Percentiles rank a stretch among this genome's conserved stretches.
phyloP scores from a whole-genome alignment of 2,329 filamentous ascomycete genomes.

The Acarospora socialis region DNA sequence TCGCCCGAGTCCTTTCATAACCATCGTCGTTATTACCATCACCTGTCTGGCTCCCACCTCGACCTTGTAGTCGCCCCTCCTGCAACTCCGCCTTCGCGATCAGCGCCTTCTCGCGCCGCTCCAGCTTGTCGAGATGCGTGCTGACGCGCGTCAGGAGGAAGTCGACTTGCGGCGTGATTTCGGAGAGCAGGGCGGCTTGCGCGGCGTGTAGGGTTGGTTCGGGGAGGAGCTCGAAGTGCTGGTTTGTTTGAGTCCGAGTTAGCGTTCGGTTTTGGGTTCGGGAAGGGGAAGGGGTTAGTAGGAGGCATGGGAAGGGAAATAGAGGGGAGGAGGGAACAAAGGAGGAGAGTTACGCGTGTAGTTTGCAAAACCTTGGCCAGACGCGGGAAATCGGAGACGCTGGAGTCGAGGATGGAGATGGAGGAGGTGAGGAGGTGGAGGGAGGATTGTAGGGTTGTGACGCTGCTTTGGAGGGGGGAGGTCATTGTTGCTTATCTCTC shows the following conservation, averaged over 20 bases:
- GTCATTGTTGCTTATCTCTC: conserved; percentile 20
- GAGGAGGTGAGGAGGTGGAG: conserved; percentile 48
- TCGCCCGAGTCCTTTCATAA: conserved; percentile 14
- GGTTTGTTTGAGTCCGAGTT: conserved; percentile 2
- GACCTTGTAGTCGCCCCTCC: conserved; percentile 47
- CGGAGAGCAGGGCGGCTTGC: conserved; percentile 70
- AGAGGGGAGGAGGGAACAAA: not conserved
- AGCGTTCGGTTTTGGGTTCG: not conserved
- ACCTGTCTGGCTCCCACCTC: conserved; percentile 18
- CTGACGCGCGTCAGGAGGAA: conserved; percentile 69
- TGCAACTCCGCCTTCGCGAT: conserved; percentile 74
- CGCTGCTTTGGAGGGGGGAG: conserved; percentile 42
- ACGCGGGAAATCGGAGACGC: conserved; percentile 49
- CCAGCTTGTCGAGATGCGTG: conserved; percentile 67
- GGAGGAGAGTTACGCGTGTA: conserved; percentile 36
- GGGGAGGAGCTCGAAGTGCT: conserved; percentile 90
- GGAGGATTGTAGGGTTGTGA: conserved; percentile 45
- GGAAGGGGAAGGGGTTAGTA: not conserved
- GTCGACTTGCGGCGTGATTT: conserved; percentile 76
- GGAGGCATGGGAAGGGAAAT: not conserved
- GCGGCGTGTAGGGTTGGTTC: conserved; percentile 69
- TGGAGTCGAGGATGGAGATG: conserved; percentile 47
- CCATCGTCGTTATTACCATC: conserved; percentile 12
- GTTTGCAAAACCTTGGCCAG: conserved; percentile 49
- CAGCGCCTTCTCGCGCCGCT: conserved; percentile 67